Conservation (phyloP, 371 early-diverging fungal genomes). For the Nosema granulosis region DNA sequence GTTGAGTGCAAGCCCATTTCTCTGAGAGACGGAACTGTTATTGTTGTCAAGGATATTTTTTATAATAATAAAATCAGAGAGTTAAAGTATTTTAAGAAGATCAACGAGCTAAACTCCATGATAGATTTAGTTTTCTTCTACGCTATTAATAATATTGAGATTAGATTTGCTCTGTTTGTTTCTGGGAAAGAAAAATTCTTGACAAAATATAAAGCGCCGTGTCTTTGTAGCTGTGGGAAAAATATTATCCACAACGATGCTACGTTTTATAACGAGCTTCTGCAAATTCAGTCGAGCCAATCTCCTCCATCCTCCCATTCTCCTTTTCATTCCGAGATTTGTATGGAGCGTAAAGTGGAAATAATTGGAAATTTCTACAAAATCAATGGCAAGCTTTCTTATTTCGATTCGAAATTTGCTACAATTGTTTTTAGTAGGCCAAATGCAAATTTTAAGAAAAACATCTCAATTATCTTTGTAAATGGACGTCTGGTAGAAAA, state of each 20-base stretch:
- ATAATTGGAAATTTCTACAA: slow-evolving; percentile 24
- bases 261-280: not conserved
- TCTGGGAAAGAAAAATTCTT: slow-evolving; percentile 8
- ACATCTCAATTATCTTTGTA: slow-evolving; percentile 79
- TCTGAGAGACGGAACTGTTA: slow-evolving; percentile 54
- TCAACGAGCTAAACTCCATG: slow-evolving; percentile 49
- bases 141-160: slow-evolving; percentile 35
- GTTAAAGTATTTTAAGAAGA: slow-evolving; percentile 57
- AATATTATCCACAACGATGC: not conserved
- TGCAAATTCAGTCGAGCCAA: not conserved
- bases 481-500: slow-evolving; percentile 81
- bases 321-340: not conserved
- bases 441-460: slow-evolving; percentile 71
- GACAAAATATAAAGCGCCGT: not conserved
- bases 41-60: slow-evolving; percentile 61
- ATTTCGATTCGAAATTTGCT: not conserved
- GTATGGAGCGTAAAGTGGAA: not conserved
- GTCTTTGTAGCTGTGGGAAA: not conserved
- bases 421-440: slow-evolving; percentile 21
- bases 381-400: not conserved
- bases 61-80: slow-evolving; percentile 58
- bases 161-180: slow-evolving; percentile 37
- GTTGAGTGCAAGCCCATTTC: slow-evolving; percentile 30
- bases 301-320: not conserved
- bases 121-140: slow-evolving; percentile 52